Evolutionary conservation across 257 asterid species (phyloP).

Genomic region (Jaltomata sinuosa): DNA sequence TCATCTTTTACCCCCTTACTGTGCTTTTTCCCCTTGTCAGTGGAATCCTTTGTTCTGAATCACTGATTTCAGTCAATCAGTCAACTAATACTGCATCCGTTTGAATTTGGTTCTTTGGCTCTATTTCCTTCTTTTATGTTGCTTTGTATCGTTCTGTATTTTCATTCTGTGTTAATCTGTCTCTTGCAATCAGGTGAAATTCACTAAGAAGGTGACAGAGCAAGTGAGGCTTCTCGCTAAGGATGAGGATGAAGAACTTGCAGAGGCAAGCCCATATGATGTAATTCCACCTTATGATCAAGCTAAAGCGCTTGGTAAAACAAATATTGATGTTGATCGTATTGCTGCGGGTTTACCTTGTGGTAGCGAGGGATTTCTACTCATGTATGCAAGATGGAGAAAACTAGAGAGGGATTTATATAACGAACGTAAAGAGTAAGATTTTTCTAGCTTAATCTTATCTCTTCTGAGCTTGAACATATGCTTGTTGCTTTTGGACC

Average conservation of each 20-base stretch:
- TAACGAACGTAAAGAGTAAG: slow-evolving; percentile 88
- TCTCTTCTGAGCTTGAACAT: neutral
- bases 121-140: neutral
- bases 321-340: slow-evolving; percentile 88
- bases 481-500: neutral
- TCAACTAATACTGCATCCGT: neutral
- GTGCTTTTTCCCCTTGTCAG: neutral
- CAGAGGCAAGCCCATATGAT: slow-evolving; percentile 56
- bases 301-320: slow-evolving; percentile 98
- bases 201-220: slow-evolving; percentile 91
- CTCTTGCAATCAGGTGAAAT: slow-evolving; percentile 41
- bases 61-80: neutral
- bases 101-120: neutral
- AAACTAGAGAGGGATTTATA: slow-evolving; percentile 89
- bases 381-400: slow-evolving; percentile 99
- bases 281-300: slow-evolving; percentile 92
- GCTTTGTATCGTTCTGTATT: neutral
- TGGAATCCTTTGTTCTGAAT: neutral
- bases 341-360: slow-evolving; percentile 98
- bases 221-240: slow-evolving; percentile 80
- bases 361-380: slow-evolving; percentile 97
- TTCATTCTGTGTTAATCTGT: neutral
- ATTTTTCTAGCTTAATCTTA: neutral
- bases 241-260: slow-evolving; percentile 88
- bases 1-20: neutral